Evolutionary conservation across 805 yeast genomes (phyloP), one percentile per base, ranked within the genome.

Genomic region (Teunomyces lycoperdinae): DNA sequence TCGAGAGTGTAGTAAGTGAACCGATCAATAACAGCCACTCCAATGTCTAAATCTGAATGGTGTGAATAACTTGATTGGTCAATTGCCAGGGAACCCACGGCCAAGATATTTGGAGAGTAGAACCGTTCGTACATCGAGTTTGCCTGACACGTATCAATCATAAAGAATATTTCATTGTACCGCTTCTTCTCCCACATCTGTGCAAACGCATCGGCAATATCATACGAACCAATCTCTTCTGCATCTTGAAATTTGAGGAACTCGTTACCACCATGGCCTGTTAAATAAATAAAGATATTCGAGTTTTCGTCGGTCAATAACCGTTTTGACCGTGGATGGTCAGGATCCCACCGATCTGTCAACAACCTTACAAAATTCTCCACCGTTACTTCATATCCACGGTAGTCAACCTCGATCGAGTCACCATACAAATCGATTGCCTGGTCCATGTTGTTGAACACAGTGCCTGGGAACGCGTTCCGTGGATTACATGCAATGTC

Each of bases 131-230:
- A 94, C 99, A 94, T 92, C 11, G 99, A 89, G 68, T 92, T 94
- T 24, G 99, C 99, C 73, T 94, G 99, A 63, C 99, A 94, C 0
- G 99, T 94, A 66, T 94, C 99, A 54, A 94, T 87, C 98, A 94
- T 94, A 69, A 94, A 94, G 62, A 94, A 83, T 30, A 94, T 87
- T 71, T 94, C 98, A 58, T 91, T 90, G 72, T 94, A 94, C 47
- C 99, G 77, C 57, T 87, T 87, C 79, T 91, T 91, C 64, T 92
- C 96, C 71, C 89, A 82, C 99, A 94, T 94, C 64, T 94, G 97
- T 45, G 82, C 95, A 70, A 94, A 89, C 2, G 98, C 98, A 68
- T 94, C 96, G 1, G 99, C 98, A 51, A 94, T 79, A 67, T 94
- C 99, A 70, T 89, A 85, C 8, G 96, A 84, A 1, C 96, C 90